Conservation (phyloP, 1,284 basidiomycete species). For the Irpex sp. region DNA sequence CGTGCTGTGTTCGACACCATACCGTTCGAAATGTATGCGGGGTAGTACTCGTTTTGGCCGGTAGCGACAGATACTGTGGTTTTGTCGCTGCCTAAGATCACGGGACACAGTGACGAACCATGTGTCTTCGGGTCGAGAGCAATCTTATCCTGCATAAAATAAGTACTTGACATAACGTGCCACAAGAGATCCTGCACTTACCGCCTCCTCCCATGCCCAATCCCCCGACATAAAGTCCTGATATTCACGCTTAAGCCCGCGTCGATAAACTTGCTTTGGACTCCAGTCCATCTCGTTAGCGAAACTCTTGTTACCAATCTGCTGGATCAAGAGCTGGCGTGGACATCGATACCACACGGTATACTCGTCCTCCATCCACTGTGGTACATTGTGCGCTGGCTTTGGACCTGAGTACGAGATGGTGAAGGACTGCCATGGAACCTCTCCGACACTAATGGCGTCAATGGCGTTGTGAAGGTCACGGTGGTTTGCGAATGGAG, state of each 20-base stretch:
- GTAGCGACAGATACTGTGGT: neutral
- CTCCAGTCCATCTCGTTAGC: neutral
- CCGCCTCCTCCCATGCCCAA: neutral
- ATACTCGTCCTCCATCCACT: neutral
- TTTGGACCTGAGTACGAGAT: neutral
- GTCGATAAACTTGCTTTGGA: neutral
- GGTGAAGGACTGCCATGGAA: neutral
- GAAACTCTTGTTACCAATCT: neutral
- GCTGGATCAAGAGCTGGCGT: neutral
- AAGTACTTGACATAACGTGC: too few species aligned
- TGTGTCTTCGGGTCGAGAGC: neutral
- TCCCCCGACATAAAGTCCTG: neutral
- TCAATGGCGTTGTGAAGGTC: neutral
- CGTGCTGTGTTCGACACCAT: neutral
- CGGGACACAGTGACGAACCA: neutral
- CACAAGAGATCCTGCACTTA: neutral
- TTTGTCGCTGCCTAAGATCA: neutral
- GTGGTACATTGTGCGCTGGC: neutral
- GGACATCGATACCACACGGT: neutral
- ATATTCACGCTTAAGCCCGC: neutral
- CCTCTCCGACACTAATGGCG: neutral
- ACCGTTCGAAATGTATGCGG: neutral
- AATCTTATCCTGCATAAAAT: neutral
- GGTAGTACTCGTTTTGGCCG: neutral
- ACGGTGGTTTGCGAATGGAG: neutral